Conservation (phyloP, 1,139 yeast genomes). For the Yamadazyma jaroonii region DNA sequence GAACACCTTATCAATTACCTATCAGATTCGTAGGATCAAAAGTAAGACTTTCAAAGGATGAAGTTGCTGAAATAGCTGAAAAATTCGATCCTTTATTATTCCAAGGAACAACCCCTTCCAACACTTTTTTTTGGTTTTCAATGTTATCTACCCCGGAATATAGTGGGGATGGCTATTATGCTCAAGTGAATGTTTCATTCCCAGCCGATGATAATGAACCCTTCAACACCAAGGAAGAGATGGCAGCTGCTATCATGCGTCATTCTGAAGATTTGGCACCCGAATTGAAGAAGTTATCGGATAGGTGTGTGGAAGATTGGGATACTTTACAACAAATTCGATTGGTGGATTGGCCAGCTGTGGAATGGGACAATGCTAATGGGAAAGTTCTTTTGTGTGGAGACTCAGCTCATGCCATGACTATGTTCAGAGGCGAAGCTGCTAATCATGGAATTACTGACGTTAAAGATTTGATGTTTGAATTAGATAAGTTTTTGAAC, state of each 20-base stretch:
- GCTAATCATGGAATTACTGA: constrained; percentile 22
- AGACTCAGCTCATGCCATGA: constrained; percentile 20
- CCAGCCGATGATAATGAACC: constrained; percentile 15
- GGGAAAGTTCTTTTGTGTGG: constrained; percentile 13
- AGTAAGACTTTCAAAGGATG: constrained; percentile 19
- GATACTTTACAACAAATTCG: constrained; percentile 15
- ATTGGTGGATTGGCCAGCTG: constrained; percentile 18
- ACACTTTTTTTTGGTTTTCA: constrained; percentile 26
- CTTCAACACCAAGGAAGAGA: constrained; percentile 14
- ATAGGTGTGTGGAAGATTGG: constrained; percentile 15
- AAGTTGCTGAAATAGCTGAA: constrained; percentile 15
- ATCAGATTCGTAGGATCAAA: constrained; percentile 24
- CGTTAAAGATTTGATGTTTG: constrained; percentile 12
- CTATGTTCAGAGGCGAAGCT: constrained; percentile 23
- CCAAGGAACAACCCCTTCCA: constrained; percentile 25
- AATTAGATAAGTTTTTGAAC: constrained; percentile 9
- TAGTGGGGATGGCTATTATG: constrained; percentile 14
- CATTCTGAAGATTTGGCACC: constrained; percentile 16
- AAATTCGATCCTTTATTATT: constrained; percentile 24
- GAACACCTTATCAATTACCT: constrained; percentile 21
- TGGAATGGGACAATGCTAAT: constrained; percentile 11
- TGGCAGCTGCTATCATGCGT: constrained; percentile 15
- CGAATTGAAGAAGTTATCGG: constrained; percentile 15
- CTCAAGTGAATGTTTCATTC: constrained; percentile 22
- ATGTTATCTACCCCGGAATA: constrained; percentile 22